Evolutionary conservation across 495 filamentous ascomycete genomes (phyloP).

Genomic region (Penicillium goetzii): DNA sequence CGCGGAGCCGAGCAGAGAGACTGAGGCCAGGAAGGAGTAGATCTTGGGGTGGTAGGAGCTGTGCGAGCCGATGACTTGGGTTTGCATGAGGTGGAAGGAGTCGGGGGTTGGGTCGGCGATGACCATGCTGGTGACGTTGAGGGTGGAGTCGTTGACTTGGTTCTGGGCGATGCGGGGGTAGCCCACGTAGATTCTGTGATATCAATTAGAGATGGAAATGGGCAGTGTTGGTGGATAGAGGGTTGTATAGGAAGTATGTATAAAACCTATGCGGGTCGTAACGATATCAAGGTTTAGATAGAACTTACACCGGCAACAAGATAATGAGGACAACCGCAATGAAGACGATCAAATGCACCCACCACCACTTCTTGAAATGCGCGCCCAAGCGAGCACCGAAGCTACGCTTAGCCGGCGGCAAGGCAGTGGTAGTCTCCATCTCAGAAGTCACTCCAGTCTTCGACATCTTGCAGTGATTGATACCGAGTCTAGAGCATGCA

Average conservation of each 20-base stretch:
- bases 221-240: neutral
- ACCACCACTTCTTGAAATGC: conserved; percentile 69
- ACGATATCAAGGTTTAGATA: neutral
- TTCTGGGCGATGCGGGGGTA: conserved; percentile 73
- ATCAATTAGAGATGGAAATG: neutral
- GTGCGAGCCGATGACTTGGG: conserved; percentile 48
- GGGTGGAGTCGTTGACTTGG: conserved; percentile 65
- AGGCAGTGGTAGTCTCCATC: conserved; percentile 19
- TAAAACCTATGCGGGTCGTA: neutral
- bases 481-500: conserved; percentile 5
- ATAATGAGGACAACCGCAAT: conserved; percentile 62
- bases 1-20: conserved; percentile 55
- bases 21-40: conserved; percentile 56
- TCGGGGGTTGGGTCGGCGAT: conserved; percentile 62
- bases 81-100: conserved; percentile 59
- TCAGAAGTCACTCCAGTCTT: conserved; percentile 29
- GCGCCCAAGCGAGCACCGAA: conserved; percentile 43
- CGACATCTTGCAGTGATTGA: conserved; percentile 32
- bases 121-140: conserved; percentile 60
- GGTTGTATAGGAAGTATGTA: neutral
- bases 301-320: conserved; percentile 67
- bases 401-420: conserved; percentile 31
- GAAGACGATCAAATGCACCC: conserved; percentile 66
- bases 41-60: conserved; percentile 58
- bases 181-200: conserved; percentile 67